phyloP scores from a whole-genome alignment of 1,284 basidiomycete genomes.

The Malassezia brasiliensis region DNA sequence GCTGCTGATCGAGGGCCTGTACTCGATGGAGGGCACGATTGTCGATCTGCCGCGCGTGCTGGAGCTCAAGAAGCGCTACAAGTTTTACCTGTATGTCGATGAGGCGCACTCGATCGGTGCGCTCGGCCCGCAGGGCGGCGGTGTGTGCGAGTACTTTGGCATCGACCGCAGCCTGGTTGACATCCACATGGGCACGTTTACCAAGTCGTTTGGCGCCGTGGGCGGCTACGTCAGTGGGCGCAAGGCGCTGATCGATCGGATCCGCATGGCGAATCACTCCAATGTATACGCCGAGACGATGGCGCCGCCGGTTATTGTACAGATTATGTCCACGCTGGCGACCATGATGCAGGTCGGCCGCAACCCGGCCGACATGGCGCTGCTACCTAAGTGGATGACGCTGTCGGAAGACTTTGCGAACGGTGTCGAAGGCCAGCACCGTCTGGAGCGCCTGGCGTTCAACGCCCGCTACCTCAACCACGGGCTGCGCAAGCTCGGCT shows the following conservation, averaged over 20 bases:
- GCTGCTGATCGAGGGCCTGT: constrained; percentile 86
- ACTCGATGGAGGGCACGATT: constrained; percentile 94
- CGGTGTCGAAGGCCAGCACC: constrained; percentile 62
- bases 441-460: constrained; percentile 81
- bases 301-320: constrained; percentile 78
- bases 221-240: constrained; percentile 88
- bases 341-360: constrained; percentile 73
- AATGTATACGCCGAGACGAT: constrained; percentile 84
- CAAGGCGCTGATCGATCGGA: constrained; percentile 67
- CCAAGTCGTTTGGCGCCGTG: constrained; percentile 94
- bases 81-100: constrained; percentile 95
- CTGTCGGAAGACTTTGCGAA: constrained; percentile 33
- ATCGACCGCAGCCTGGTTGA: constrained; percentile 73
- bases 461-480: constrained; percentile 84
- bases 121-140: constrained; percentile 82
- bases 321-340: constrained; percentile 84
- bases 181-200: constrained; percentile 97
- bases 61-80: constrained; percentile 87
- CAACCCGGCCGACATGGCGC: constrained; percentile 29
- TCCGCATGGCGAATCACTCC: constrained; percentile 73
- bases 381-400: constrained; percentile 39
- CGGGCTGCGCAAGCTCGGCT: constrained; percentile 81
- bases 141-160: constrained; percentile 89
- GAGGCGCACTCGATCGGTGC: constrained; percentile 97
- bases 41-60: constrained; percentile 74